These are phyloP conservation scores for Xylaria nigripes DNA, from an alignment of 495 filamentous ascomycete genomes.

Conservation along the genomic window DNA sequence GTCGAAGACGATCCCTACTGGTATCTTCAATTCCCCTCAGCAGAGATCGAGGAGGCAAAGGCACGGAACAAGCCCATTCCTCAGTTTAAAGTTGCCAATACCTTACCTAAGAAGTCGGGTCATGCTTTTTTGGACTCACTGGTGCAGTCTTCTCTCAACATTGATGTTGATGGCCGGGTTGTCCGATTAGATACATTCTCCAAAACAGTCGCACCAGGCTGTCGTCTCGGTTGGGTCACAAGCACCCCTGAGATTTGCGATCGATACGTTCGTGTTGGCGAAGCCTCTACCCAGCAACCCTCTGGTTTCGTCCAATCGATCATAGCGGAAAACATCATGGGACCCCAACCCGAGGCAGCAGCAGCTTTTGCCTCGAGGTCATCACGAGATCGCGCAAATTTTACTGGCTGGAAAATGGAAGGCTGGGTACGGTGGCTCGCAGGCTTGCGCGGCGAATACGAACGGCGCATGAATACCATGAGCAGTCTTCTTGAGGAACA, in stretches of 20 bases:
- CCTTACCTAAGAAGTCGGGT: conserved; percentile 51
- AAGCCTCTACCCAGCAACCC: conserved; percentile 66
- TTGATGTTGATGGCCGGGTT: conserved; percentile 81
- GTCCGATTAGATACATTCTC: conserved; percentile 76
- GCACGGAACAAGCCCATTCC: conserved; percentile 23
- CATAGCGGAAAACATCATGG: conserved; percentile 69
- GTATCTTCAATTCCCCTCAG: conserved; percentile 83
- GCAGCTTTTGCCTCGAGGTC: conserved; percentile 26
- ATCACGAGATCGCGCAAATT: conserved; percentile 17
- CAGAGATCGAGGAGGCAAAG: conserved; percentile 44
- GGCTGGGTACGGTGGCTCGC: conserved; percentile 89
- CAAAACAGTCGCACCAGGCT: conserved; percentile 75
- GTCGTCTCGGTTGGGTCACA: conserved; percentile 77
- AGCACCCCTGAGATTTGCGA: conserved; percentile 71
- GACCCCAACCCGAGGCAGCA: conserved; percentile 45
- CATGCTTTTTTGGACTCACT: conserved; percentile 76
- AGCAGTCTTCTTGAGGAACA: conserved; percentile 58
- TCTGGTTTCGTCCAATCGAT: conserved; percentile 81
- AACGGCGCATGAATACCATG: conserved; percentile 73
- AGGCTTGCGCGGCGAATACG: conserved; percentile 71
- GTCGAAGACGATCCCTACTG: conserved; percentile 95
- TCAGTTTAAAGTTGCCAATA: conserved; percentile 14
- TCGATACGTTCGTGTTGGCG: conserved; percentile 55
- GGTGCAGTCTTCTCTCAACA: conserved; percentile 60
- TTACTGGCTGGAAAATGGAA: conserved; percentile 64